Evolutionary conservation across 176 grass and related monocot genomes (phyloP).

Genomic region (Areca catechu): DNA sequence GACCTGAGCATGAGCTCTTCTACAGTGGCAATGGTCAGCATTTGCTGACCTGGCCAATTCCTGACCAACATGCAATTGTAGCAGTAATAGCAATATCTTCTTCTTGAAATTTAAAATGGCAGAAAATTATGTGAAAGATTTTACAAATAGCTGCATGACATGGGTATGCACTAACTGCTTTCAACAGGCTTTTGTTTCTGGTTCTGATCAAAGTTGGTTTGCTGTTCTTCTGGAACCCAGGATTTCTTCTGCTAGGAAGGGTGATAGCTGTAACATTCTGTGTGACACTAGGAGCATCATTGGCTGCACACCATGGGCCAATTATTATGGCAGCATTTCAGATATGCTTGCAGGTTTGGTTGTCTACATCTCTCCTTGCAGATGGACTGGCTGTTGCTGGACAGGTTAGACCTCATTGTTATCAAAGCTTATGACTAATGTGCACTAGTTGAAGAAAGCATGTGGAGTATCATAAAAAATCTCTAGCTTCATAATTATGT

Average conservation of each 20-base stretch:
- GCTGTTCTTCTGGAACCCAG: constrained; percentile 26
- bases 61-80: no score
- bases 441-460: no score
- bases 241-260: constrained; percentile 75
- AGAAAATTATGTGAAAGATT: no score
- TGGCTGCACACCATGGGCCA: constrained; percentile 72
- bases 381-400: constrained; percentile 91
- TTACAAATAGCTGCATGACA: no score
- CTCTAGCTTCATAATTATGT: no score
- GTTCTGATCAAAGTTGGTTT: constrained; percentile 17
- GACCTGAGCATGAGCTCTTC: no score
- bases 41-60: no score
- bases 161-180: neutral
- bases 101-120: no score
- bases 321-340: constrained; percentile 88
- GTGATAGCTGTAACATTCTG: constrained; percentile 98
- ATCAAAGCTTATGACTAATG: no score
- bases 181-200: neutral
- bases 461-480: no score
- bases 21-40: no score
- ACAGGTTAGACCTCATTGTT: constrained; percentile 38
- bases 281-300: constrained; percentile 74
- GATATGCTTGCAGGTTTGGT: constrained; percentile 90
- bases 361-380: constrained; percentile 84
- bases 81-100: no score